These are phyloP conservation scores for Penicillium samsonianum DNA, from an alignment of 495 filamentous ascomycete species.

Conservation along the genomic window DNA sequence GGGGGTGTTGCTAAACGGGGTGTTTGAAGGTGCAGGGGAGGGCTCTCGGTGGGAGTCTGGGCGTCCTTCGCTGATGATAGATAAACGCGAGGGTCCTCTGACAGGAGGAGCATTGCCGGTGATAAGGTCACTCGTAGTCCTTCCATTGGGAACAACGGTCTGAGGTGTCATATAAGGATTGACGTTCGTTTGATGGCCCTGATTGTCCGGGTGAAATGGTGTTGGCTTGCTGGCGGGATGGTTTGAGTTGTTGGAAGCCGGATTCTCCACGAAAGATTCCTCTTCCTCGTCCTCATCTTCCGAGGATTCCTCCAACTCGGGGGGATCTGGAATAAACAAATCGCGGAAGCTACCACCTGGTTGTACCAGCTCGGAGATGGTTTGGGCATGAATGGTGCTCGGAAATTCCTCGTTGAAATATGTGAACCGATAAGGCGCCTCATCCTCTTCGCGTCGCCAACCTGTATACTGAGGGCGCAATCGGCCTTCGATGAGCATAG, in stretches of 20 bases:
- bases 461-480: constrained; percentile 73
- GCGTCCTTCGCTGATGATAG: constrained; percentile 39
- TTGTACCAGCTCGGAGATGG: constrained; percentile 86
- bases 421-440: constrained; percentile 90
- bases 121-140: constrained; percentile 29
- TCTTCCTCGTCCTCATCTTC: constrained; percentile 62
- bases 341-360: constrained; percentile 80
- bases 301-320: constrained; percentile 61
- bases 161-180: neutral
- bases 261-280: constrained; percentile 19
- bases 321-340: constrained; percentile 77
- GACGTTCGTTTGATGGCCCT: constrained; percentile 12
- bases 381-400: constrained; percentile 92
- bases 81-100: constrained; percentile 29
- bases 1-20: constrained; percentile 22
- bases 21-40: constrained; percentile 28
- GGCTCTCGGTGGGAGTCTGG: constrained; percentile 31
- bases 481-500: constrained; percentile 84
- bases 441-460: constrained; percentile 89
- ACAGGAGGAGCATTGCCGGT: constrained; percentile 31
- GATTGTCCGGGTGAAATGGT: neutral
- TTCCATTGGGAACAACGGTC: constrained; percentile 3
- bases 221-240: constrained; percentile 9
- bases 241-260: constrained; percentile 6
- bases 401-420: constrained; percentile 98